Conservation (phyloP, 805 yeast species). For the Hanseniaspora thailandica region DNA sequence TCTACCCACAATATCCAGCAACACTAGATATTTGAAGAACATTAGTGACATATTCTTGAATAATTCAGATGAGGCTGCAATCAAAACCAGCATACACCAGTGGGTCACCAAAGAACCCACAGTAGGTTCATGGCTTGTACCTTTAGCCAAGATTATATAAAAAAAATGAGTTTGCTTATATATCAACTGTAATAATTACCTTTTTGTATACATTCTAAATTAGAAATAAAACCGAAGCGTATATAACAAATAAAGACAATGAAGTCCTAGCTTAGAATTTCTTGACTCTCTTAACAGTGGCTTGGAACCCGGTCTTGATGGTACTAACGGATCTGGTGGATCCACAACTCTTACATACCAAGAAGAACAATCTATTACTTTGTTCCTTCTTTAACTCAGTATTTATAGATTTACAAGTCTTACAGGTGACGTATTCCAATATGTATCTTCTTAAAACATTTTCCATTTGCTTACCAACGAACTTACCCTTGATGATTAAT, state of each 20-base stretch:
- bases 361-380: slow-evolving; percentile 89
- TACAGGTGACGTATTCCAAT: slow-evolving; percentile 94
- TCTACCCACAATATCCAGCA: neutral
- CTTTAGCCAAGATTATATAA: slow-evolving; percentile 8
- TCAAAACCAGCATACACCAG: neutral
- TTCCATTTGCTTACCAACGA: slow-evolving; percentile 95
- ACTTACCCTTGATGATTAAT: slow-evolving; percentile 93
- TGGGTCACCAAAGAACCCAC: slow-evolving; percentile 12
- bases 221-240: neutral
- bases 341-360: slow-evolving; percentile 97
- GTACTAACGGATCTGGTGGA: slow-evolving; percentile 93
- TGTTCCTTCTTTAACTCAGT: slow-evolving; percentile 92
- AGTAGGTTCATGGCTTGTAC: slow-evolving; percentile 9
- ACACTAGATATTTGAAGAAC: slow-evolving; percentile 1
- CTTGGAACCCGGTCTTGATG: slow-evolving; percentile 99
- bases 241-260: neutral
- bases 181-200: neutral
- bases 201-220: too few relatives aligned
- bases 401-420: slow-evolving; percentile 96
- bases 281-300: slow-evolving; percentile 81
- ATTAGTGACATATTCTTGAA: slow-evolving; percentile 5
- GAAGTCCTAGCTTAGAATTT: slow-evolving; percentile 22
- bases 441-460: slow-evolving; percentile 92
- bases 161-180: too few relatives aligned
- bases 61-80: neutral